These are phyloP conservation scores for Stagonosporopsis cucurbitacearum DNA, from an alignment of 2,329 filamentous ascomycete genomes.

Conservation along the genomic window DNA sequence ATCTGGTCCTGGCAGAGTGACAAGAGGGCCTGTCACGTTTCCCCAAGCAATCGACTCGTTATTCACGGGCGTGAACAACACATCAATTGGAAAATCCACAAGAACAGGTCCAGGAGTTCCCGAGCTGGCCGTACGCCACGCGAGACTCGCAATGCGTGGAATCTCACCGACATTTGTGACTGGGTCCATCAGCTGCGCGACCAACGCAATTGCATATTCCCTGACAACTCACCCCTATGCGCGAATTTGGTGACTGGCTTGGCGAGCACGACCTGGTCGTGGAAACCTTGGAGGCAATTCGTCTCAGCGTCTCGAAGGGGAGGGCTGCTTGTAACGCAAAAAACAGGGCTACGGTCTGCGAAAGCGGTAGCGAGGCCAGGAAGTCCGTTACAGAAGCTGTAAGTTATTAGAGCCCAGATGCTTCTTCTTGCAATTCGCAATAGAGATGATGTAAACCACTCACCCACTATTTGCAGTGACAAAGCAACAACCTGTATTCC, in stretches of 20 bases:
- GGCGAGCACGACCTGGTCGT: slow-evolving; percentile 55
- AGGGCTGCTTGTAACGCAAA: slow-evolving; percentile 55
- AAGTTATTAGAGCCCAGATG: neutral
- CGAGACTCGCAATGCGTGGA: slow-evolving; percentile 54
- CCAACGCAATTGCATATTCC: too few species aligned
- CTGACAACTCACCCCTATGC: slow-evolving; percentile 40
- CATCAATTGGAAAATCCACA: slow-evolving; percentile 51
- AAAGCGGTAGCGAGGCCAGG: slow-evolving; percentile 56
- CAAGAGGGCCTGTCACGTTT: slow-evolving; percentile 45
- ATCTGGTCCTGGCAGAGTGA: slow-evolving; percentile 48
- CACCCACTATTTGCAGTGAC: slow-evolving; percentile 58
- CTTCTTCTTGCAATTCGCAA: neutral
- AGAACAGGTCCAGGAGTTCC: slow-evolving; percentile 52
- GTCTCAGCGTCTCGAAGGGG: slow-evolving; percentile 55
- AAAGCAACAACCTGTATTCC: slow-evolving; percentile 55
- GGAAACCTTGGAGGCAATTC: slow-evolving; percentile 56
- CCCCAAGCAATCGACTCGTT: slow-evolving; percentile 51
- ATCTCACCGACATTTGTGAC: slow-evolving; percentile 54
- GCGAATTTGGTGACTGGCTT: slow-evolving; percentile 56
- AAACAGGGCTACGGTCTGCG: slow-evolving; percentile 54
- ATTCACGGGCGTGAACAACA: slow-evolving; percentile 52
- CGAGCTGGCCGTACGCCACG: slow-evolving; percentile 49
- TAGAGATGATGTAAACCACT: slow-evolving; percentile 9
- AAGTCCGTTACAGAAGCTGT: slow-evolving; percentile 55
- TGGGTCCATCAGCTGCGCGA: neutral